Conservation (phyloP, 169 alveolate genomes). For the Ichthyophthirius multifiliis region DNA sequence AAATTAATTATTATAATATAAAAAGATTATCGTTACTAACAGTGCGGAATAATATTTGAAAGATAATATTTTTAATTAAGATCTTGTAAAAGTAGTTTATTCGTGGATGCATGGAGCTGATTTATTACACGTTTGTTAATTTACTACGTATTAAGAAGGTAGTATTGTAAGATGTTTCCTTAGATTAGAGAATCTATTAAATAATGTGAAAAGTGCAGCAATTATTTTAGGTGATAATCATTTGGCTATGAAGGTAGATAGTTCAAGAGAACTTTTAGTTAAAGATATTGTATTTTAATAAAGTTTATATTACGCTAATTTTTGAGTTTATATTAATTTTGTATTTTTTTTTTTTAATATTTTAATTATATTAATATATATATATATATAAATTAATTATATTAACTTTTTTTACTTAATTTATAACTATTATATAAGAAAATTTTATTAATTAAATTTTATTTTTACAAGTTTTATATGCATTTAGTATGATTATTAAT, state of each 20-base stretch:
- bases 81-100: conserved; percentile 37
- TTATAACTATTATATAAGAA: no score
- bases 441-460: no score
- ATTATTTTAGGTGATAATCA: conserved; percentile 86
- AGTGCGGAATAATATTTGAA: background rate
- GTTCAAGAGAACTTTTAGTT: conserved; percentile 80
- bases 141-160: conserved; percentile 87
- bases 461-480: no score
- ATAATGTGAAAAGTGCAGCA: conserved; percentile 83
- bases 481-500: no score
- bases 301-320: conserved; percentile 80
- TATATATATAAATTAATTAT: no score
- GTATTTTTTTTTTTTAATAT: background rate
- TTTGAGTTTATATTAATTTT: background rate
- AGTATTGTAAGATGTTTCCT: conserved; percentile 90
- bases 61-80: conserved; percentile 26
- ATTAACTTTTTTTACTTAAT: no score
- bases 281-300: conserved; percentile 94
- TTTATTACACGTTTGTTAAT: conserved; percentile 43
- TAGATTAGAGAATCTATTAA: conserved; percentile 89
- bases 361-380: background rate
- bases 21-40: background rate
- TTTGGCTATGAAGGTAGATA: conserved; percentile 76
- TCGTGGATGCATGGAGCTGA: conserved; percentile 51
- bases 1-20: background rate